A percentile compares a stretch with the other conserved stretches of the same genome.
These are phyloP conservation scores for Berberis thunbergii DNA, from an alignment of 164 flowering plant genomes.

Conservation along the genomic window DNA sequence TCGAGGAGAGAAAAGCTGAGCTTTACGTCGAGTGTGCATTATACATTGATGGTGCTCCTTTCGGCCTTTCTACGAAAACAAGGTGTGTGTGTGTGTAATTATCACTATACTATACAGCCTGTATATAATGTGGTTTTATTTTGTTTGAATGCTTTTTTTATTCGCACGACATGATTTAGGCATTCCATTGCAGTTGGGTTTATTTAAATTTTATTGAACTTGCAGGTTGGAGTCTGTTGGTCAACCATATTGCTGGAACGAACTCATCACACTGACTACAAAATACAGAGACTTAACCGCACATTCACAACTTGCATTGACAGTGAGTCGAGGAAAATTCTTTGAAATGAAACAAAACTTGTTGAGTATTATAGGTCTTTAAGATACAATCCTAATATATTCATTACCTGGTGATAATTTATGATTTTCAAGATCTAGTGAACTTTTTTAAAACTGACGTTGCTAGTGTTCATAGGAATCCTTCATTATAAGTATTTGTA, in stretches of 20 bases:
- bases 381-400: too few species aligned
- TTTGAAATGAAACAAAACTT: background rate
- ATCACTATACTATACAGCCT: too few species aligned
- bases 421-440: too few species aligned
- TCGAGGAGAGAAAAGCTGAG: constrained; percentile 68
- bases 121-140: background rate
- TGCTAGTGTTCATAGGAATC: too few species aligned
- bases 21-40: constrained; percentile 76
- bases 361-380: too few species aligned
- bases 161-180: background rate
- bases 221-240: constrained; percentile 73
- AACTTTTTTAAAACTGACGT: too few species aligned
- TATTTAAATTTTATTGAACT: background rate
- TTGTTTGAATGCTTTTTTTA: background rate
- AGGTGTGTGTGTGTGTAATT: constrained; percentile 35
- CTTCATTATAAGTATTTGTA: too few species aligned
- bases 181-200: constrained; percentile 39
- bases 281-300: constrained; percentile 92
- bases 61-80: constrained; percentile 86
- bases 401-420: too few species aligned
- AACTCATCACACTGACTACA: constrained; percentile 75
- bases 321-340: constrained; percentile 34
- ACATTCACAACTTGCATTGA: constrained; percentile 79
- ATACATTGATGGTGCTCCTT: constrained; percentile 84
- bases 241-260: constrained; percentile 86